Evolutionary conservation across 805 yeast species (phyloP).

Genomic region (Candida quercuum): DNA sequence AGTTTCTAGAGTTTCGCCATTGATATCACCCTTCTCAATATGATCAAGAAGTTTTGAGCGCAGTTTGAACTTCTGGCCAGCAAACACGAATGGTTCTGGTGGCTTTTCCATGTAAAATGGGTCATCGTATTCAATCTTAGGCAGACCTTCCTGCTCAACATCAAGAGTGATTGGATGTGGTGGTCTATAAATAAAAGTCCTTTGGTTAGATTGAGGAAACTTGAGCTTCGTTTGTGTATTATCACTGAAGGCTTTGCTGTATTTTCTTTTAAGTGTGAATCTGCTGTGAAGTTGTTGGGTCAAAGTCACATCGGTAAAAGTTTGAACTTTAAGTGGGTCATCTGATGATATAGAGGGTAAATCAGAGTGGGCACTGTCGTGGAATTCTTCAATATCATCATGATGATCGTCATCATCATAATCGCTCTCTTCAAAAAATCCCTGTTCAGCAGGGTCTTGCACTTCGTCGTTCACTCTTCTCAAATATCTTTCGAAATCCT

Average conservation of each 20-base stretch:
- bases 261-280: constrained; percentile 6
- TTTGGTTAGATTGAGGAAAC: background rate
- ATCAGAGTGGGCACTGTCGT: no score
- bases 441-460: background rate
- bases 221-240: background rate
- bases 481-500: background rate
- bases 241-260: constrained; percentile 4
- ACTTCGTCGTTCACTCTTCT: background rate
- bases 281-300: constrained; percentile 6
- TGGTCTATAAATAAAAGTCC: constrained; percentile 6
- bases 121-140: constrained; percentile 49
- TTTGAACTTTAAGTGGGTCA: background rate
- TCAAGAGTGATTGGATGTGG: constrained; percentile 25
- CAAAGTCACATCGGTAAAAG: constrained; percentile 8
- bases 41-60: constrained; percentile 32
- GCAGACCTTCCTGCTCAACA: constrained; percentile 41
- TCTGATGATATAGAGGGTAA: background rate
- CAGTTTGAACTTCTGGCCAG: constrained; percentile 57
- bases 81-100: constrained; percentile 56
- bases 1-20: constrained; percentile 12
- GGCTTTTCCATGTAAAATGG: constrained; percentile 55
- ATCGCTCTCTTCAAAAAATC: no score
- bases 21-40: constrained; percentile 25
- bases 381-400: constrained; percentile 3
- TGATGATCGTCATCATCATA: constrained; percentile 5